Base-by-base conservation (phyloP, 2,329 filamentous ascomycete genomes). In the Eutypa lata region DNA sequence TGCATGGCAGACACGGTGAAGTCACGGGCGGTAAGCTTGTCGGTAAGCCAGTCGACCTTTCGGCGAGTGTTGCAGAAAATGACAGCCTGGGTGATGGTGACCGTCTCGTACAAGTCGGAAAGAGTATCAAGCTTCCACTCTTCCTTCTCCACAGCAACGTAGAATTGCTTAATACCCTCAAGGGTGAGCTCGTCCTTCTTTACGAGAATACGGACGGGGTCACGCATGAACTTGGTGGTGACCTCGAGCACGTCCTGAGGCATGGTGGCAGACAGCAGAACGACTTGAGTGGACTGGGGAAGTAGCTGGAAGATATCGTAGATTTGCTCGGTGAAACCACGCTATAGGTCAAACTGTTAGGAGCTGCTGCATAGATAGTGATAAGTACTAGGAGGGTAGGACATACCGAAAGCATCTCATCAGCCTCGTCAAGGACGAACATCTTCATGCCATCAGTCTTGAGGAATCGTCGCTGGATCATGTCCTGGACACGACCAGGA, bases 51-150 rank as follows among this genome's bases (percentile, higher is more conserved):
- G 82, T 99, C 94, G 70, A 99, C 94, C 92, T 99, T 99, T 84
- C 93, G 89, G 76, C 94, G 90, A 73, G 94, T 99, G 88, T 99
- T 99, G 87, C 94, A 99, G 90, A 99, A 99, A 80, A 99, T 99
- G 77, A 99, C 94, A 55, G 94, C 94, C 78, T 99, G 94, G 67
- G 94, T 99, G 71, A 97, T 99, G 73, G 94, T 99, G 72, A 99
- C 89, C 52, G 94, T 99, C 82, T 99, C 94, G 83, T 99, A 99
- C 66, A 99, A 79, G 78, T 99, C 94, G 68, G 90, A 97, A 59
- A 99, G 90, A 57, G 94, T 99, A 77, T 99, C 94, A 63, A 99
- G 88, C 82, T 99, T 99, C 94, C 94, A 99, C 73, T 99, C 94
- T 76, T 99, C 94, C 85, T 99, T 97, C 84, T 99, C 94, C 56